Evolutionary conservation across 805 yeast genomes (phyloP), one percentile per base, ranked within the genome.

Genomic region (Kodamaea hsintzibuensis): DNA sequence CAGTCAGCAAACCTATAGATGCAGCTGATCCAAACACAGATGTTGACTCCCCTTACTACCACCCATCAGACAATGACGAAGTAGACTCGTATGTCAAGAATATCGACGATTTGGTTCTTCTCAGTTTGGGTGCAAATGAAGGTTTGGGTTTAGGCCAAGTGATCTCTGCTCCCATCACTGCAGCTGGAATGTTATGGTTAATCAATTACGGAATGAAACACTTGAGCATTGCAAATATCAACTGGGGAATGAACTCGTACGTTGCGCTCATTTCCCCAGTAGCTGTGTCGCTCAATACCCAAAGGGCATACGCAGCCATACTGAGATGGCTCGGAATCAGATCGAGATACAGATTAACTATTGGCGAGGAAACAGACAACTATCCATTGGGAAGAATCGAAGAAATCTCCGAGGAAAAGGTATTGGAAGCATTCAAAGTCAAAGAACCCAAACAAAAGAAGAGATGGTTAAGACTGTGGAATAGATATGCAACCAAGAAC

Each of bases 101-200:
- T 19, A 19, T 39, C 2, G 46, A 42, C 16, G 57, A 55, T 49
- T 52, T 55, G 16, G 46, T 46, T 17, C 49, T 52, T 12, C 53
- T 59, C 40, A 33, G 44, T 18, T 37, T 48, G 12, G 52, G 56
- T 19, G 53, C 44, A 37, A 35, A 37, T n/a, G 50, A 47, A 6
- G 14, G 46, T 14, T 25, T 62, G 7, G 61, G 59, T 6, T 14
- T 56, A 12, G 50, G 43, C 49, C 70, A 64, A 46, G 84, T 79
- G 0, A 40, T 74, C 4, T 14, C 66, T 2, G 60, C 81, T 62
- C 87, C 88, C 0, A 52, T 83, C 4, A 12, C 74, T 6, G 79
- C 81, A 4, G 78, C 79, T 7, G 50, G 57, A 16, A 61, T 60
- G n/a, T 65, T 83, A 42, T 54, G 68, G 30, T 70, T 72, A 0